These are phyloP conservation scores for Ettlia oleoabundans DNA, from an alignment of 139 green algal species.

Conservation along the genomic window DNA sequence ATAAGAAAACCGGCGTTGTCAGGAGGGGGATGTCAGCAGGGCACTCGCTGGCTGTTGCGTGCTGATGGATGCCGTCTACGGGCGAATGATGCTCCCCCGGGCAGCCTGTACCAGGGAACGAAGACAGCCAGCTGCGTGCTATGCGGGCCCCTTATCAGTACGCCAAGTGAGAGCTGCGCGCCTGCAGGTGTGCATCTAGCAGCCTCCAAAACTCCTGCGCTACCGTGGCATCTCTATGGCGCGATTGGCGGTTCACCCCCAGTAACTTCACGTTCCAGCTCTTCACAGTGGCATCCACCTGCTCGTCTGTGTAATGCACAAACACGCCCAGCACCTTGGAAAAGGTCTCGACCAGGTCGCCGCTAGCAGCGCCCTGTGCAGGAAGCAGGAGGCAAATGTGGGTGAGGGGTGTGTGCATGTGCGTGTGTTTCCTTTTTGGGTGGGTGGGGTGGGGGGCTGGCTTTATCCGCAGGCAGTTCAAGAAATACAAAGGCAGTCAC, in stretches of 20 bases:
- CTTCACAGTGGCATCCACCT: slow-evolving; percentile 44
- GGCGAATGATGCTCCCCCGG: too few species aligned
- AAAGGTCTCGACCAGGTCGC: slow-evolving; percentile 60
- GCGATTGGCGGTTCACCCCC: slow-evolving; percentile 32
- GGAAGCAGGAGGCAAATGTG: background rate
- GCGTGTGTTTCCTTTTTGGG: background rate
- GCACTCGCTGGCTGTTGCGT: too few species aligned
- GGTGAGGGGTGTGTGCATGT: background rate
- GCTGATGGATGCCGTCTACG: too few species aligned
- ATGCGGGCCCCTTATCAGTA: slow-evolving; percentile 1
- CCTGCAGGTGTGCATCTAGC: slow-evolving; percentile 43
- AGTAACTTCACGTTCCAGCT: slow-evolving; percentile 61
- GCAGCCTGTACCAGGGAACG: background rate
- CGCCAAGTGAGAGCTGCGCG: slow-evolving; percentile 25
- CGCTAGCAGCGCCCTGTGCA: slow-evolving; percentile 38
- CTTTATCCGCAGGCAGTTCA: too few species aligned
- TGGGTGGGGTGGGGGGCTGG: background rate
- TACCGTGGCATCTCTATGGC: slow-evolving; percentile 45
- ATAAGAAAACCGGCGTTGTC: too few species aligned
- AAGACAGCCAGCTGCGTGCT: background rate
- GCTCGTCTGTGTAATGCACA: slow-evolving; percentile 59
- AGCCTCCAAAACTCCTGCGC: slow-evolving; percentile 38
- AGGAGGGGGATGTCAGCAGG: too few species aligned
- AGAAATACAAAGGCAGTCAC: too few species aligned
- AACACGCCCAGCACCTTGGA: slow-evolving; percentile 42